phyloP scores from a whole-genome alignment of 1,284 basidiomycete genomes.

The Neonothopanus nambi region DNA sequence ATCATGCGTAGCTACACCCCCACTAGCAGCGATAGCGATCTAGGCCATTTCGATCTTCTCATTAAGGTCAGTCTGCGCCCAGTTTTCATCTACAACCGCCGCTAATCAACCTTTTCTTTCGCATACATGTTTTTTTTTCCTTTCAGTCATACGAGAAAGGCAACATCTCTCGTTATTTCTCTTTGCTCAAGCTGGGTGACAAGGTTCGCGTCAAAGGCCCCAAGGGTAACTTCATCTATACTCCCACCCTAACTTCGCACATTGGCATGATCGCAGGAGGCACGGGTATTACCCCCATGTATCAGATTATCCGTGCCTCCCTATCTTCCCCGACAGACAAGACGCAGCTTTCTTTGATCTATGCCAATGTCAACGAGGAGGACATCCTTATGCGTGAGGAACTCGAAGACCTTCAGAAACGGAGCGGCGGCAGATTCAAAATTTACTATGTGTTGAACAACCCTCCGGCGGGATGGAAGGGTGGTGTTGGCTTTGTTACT shows the following conservation, averaged over 20 bases:
- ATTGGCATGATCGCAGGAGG: constrained; percentile 97
- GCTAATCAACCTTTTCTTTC: constrained; percentile 8
- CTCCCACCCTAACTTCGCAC: constrained; percentile 65
- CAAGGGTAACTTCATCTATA: constrained; percentile 90
- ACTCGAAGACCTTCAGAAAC: constrained; percentile 75
- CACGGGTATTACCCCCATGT: constrained; percentile 97
- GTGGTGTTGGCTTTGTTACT: constrained; percentile 89
- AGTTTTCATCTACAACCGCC: background rate
- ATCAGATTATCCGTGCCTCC: constrained; percentile 91
- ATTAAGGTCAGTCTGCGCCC: constrained; percentile 72
- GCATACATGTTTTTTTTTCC: background rate
- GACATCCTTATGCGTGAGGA: constrained; percentile 90
- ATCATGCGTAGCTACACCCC: constrained; percentile 94
- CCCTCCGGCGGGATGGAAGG: constrained; percentile 83
- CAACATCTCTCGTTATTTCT: constrained; percentile 90
- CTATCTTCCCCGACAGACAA: constrained; percentile 85
- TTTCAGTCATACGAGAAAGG: constrained; percentile 94
- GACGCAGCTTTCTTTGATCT: constrained; percentile 86
- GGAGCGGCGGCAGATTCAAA: constrained; percentile 73
- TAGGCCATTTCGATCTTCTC: constrained; percentile 92
- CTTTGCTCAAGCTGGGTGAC: constrained; percentile 81
- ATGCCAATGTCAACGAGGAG: constrained; percentile 91
- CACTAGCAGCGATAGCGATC: constrained; percentile 89
- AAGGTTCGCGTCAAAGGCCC: constrained; percentile 91
- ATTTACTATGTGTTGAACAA: constrained; percentile 94